A percentile compares a stretch with the other conserved stretches of the same genome.
These are phyloP conservation scores for Neocucurbitaria cava DNA, from an alignment of 2,329 filamentous ascomycete species.

Conservation along the genomic window DNA sequence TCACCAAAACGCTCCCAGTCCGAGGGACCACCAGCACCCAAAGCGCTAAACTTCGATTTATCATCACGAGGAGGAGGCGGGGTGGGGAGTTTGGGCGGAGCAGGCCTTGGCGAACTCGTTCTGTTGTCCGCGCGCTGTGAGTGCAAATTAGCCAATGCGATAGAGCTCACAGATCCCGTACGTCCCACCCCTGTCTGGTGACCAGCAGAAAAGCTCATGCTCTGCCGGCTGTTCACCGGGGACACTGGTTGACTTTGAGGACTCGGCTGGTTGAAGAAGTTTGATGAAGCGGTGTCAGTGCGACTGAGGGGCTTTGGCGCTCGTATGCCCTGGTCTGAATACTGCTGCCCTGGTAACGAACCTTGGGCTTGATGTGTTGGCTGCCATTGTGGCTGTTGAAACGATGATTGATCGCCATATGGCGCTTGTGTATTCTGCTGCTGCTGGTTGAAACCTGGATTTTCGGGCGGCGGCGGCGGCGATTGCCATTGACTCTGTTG, in stretches of 20 bases:
- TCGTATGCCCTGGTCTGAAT: conserved; percentile 31
- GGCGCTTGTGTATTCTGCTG: conserved; percentile 16
- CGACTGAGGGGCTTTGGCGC: conserved; percentile 36
- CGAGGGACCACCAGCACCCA: conserved; percentile 45
- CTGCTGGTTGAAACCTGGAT: conserved; percentile 17
- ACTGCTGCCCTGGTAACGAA: conserved; percentile 23
- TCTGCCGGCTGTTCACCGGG: conserved; percentile 37
- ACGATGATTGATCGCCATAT: conserved; percentile 7
- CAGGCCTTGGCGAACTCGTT: conserved; percentile 35
- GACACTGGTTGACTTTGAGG: conserved; percentile 44
- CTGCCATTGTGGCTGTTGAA: conserved; percentile 29
- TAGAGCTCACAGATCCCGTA: conserved; percentile 41
- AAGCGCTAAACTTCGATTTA: conserved; percentile 39
- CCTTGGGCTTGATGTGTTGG: conserved; percentile 31
- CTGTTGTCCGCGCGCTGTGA: conserved; percentile 31
- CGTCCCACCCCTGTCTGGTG: conserved; percentile 26
- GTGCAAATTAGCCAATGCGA: conserved; percentile 38
- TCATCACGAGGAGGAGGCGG: conserved; percentile 37
- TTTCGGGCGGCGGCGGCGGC: conserved; percentile 20
- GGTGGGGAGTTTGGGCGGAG: conserved; percentile 22
- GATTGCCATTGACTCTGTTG: conserved; percentile 31
- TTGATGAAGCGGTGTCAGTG: conserved; percentile 30
- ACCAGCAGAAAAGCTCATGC: conserved; percentile 29
- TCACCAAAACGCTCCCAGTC: conserved; percentile 49
- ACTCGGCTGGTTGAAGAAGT: conserved; percentile 34